Conservation (phyloP, 1,139 yeast genomes). For the Diutina scorzettiae region DNA sequence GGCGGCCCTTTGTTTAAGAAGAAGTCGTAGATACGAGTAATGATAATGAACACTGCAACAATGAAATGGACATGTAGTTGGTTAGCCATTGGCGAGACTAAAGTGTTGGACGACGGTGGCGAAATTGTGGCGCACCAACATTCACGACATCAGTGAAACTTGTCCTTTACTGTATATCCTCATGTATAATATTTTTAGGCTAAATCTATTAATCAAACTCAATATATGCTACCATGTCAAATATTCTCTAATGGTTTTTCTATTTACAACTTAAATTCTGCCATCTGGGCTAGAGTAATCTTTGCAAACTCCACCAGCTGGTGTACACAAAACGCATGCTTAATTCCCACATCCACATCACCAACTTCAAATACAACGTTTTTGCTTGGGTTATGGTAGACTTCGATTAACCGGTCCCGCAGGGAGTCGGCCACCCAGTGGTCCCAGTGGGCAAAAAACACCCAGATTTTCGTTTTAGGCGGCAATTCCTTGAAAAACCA, state of each 20-base stretch:
- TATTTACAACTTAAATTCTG: neutral
- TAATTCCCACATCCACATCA: constrained; percentile 19
- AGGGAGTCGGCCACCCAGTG: constrained; percentile 50
- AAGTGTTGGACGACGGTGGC: too few species aligned
- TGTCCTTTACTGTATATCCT: too few species aligned
- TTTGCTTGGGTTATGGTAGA: constrained; percentile 20
- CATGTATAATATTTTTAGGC: too few species aligned
- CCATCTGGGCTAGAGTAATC: constrained; percentile 17
- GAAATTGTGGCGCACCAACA: too few species aligned
- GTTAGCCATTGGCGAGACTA: too few species aligned
- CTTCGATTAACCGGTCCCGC: constrained; percentile 25
- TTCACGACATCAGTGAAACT: too few species aligned
- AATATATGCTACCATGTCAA: too few species aligned
- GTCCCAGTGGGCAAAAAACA: constrained; percentile 43
- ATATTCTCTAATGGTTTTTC: too few species aligned
- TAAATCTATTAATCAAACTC: too few species aligned
- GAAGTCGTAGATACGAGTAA: constrained; percentile 35
- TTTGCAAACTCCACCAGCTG: constrained; percentile 41
- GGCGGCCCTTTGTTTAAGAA: constrained; percentile 82
- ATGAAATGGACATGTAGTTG: too few species aligned
- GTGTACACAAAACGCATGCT: constrained; percentile 47
- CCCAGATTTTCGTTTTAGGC: constrained; percentile 27
- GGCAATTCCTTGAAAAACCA: constrained; percentile 33
- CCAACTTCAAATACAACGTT: constrained; percentile 24
- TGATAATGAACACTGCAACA: neutral